Evolutionary conservation across 257 asterid species (phyloP).

Genomic region (Solanum okadae): DNA sequence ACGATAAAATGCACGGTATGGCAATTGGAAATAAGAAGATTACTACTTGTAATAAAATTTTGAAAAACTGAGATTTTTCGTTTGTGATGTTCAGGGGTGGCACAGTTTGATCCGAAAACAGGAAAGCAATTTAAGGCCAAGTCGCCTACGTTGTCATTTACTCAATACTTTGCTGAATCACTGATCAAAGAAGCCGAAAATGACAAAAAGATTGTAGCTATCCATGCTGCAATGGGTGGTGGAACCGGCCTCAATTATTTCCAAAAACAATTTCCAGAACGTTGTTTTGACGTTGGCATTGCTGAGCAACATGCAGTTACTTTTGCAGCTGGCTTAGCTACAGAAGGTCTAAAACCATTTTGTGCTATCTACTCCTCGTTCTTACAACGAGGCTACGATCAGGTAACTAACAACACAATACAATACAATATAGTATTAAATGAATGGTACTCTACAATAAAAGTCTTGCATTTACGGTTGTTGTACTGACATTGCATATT

Average conservation of each 20-base stretch:
- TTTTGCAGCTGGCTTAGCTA: constrained; percentile 77
- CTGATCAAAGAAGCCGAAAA: constrained; percentile 65
- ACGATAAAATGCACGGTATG: constrained; percentile 76
- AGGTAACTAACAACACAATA: constrained; percentile 21
- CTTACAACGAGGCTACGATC: constrained; percentile 75
- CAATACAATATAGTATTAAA: not conserved
- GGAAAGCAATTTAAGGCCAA: constrained; percentile 57
- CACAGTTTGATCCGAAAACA: constrained; percentile 60
- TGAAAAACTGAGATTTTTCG: not conserved
- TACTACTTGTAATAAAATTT: not conserved
- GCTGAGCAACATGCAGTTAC: constrained; percentile 91
- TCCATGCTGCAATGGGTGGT: constrained; percentile 92
- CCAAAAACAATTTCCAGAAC: constrained; percentile 52
- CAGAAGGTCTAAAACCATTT: constrained; percentile 80
- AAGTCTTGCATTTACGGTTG: not conserved
- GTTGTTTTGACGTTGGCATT: constrained; percentile 75
- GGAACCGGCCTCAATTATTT: constrained; percentile 73
- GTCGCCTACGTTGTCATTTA: constrained; percentile 52
- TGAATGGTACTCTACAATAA: not conserved
- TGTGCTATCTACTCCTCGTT: constrained; percentile 74
- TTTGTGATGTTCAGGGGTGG: constrained; percentile 46
- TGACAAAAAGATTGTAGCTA: constrained; percentile 50
- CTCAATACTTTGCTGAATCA: constrained; percentile 71
- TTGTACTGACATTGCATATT: not conserved
- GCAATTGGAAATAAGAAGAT: not conserved